Evolutionary conservation across 345 rosid genomes (phyloP).

Genomic region (Brassica juncea): DNA sequence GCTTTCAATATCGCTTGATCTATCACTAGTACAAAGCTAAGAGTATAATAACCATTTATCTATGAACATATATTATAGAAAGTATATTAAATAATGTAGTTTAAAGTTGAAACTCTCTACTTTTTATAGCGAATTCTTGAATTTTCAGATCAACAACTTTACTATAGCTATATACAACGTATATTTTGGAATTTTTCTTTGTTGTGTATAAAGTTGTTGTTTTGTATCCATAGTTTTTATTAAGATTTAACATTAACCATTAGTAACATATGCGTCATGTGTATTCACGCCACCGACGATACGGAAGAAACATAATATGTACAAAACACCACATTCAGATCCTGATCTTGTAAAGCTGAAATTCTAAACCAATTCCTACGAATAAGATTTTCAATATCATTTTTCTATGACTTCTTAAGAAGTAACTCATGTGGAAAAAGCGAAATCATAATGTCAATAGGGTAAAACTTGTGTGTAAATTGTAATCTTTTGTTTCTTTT

Average conservation of each 20-base stretch:
- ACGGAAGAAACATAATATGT: background rate
- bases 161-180: background rate
- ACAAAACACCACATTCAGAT: background rate
- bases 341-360: background rate
- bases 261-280: background rate
- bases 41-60: conserved; percentile 22
- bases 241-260: background rate
- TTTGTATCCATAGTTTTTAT: background rate
- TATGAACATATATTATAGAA: background rate
- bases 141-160: background rate
- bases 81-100: background rate
- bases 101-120: background rate
- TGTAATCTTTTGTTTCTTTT: background rate
- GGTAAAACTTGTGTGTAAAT: background rate
- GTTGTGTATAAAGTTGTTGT: background rate
- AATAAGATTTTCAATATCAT: background rate
- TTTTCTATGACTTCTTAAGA: conserved; percentile 14
- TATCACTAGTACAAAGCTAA: conserved; percentile 10
- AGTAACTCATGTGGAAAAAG: background rate
- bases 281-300: background rate
- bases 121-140: background rate
- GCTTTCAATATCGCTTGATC: conserved; percentile 16
- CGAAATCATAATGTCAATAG: background rate
- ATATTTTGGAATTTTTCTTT: background rate
- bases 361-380: background rate